These are phyloP conservation scores for Alternaria rosae DNA, from an alignment of 2,329 filamentous ascomycete species.

Conservation along the genomic window DNA sequence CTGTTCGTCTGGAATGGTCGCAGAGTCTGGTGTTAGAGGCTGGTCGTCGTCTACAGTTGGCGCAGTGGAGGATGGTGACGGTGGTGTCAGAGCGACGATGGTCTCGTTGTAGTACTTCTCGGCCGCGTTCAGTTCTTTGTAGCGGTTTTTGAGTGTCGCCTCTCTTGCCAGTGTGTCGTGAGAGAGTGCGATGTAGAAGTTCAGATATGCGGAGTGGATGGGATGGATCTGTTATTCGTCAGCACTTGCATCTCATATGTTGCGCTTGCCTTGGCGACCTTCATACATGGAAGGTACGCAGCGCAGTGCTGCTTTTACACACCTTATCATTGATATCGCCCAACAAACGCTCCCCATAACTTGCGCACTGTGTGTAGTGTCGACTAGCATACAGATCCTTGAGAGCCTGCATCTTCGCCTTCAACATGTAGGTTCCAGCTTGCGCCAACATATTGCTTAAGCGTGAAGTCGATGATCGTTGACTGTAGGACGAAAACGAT, in stretches of 20 bases:
- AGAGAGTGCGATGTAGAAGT: conserved; percentile 49
- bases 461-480: conserved; percentile 1
- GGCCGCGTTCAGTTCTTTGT: conserved; percentile 41
- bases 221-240: conserved; percentile 39
- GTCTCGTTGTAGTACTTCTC: conserved; percentile 47
- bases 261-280: neutral
- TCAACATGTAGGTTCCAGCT: conserved; percentile 28
- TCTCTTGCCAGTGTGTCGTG: conserved; percentile 49
- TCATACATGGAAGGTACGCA: neutral
- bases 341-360: conserved; percentile 34
- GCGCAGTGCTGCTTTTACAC: conserved; percentile 2
- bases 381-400: conserved; percentile 44
- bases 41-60: conserved; percentile 25
- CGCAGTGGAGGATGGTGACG: conserved; percentile 8
- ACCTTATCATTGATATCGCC: conserved; percentile 32
- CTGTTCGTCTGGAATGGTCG: conserved; percentile 20
- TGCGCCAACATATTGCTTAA: conserved; percentile 23
- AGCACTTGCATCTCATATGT: neutral
- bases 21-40: conserved; percentile 28
- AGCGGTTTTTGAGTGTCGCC: conserved; percentile 41
- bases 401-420: conserved; percentile 35
- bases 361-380: conserved; percentile 48
- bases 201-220: conserved; percentile 44
- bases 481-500: conserved; percentile 10
- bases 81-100: conserved; percentile 28